phyloP scores from a whole-genome alignment of 257 asterid species.

The Penstemon eatonii region DNA sequence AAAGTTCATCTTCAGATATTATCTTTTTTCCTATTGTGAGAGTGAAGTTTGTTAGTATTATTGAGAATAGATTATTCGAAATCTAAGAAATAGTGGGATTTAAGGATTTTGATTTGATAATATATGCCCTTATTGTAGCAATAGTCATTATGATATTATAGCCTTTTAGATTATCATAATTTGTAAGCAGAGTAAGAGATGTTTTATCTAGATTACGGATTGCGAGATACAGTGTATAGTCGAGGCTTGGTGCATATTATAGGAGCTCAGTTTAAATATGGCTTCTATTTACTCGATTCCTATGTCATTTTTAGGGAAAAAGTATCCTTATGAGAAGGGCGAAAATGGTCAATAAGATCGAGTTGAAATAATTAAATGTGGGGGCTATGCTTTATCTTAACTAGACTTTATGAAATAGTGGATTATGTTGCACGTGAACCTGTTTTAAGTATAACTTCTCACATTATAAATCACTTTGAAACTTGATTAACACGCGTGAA shows the following conservation, averaged over 20 bases:
- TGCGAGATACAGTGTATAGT: neutral
- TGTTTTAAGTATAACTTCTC: neutral
- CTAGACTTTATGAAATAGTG: neutral
- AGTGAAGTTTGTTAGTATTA: neutral
- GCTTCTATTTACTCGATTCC: neutral
- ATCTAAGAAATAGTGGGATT: neutral
- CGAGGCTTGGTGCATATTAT: neutral
- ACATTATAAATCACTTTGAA: neutral
- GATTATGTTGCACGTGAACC: neutral
- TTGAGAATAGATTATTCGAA: neutral
- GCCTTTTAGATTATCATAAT: no score
- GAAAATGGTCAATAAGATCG: neutral
- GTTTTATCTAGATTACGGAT: neutral
- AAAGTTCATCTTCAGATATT: neutral
- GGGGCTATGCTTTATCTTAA: neutral
- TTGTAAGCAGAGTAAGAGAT: neutral
- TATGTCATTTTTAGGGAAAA: neutral
- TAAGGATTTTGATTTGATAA: neutral
- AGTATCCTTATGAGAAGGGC: neutral
- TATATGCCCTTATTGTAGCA: neutral
- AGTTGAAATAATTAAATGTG: neutral
- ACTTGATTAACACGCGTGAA: slow-evolving; percentile 2
- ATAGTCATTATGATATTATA: neutral
- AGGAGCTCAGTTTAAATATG: neutral
- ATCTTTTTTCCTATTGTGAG: no score